Conservation (phyloP, 495 filamentous ascomycete genomes). For the Neurospora sp. region DNA sequence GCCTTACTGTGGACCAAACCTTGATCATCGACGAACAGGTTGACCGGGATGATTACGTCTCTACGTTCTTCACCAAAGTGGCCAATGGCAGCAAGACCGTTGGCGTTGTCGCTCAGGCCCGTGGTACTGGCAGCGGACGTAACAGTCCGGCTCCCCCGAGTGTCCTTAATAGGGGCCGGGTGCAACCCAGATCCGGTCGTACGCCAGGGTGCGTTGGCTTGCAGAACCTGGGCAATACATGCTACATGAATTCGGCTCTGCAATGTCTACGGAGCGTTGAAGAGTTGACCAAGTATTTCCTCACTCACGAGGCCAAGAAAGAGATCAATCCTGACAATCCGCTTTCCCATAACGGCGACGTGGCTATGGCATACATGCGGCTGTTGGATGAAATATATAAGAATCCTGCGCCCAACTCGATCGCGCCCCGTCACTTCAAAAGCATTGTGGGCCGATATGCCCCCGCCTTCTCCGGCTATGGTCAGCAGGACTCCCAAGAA, state of each 20-base stretch:
- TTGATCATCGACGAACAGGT: slow-evolving; percentile 71
- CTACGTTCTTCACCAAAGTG: slow-evolving; percentile 26
- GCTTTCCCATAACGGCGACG: slow-evolving; percentile 69
- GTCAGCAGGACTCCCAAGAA: slow-evolving; percentile 95
- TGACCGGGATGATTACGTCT: slow-evolving; percentile 54
- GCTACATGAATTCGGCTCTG: slow-evolving; percentile 96
- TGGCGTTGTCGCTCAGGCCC: slow-evolving; percentile 19
- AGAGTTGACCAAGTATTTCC: slow-evolving; percentile 84
- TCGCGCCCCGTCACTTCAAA: slow-evolving; percentile 72
- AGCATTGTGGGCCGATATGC: slow-evolving; percentile 66
- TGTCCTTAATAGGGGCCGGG: slow-evolving; percentile 54
- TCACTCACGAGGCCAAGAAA: slow-evolving; percentile 57
- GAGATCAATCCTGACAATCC: slow-evolving; percentile 81
- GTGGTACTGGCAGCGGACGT: slow-evolving; percentile 40
- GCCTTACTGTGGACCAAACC: slow-evolving; percentile 55
- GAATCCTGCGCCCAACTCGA: slow-evolving; percentile 45
- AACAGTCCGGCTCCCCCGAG: slow-evolving; percentile 51
- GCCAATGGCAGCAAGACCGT: slow-evolving; percentile 19
- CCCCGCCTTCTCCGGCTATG: slow-evolving; percentile 82
- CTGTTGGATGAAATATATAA: slow-evolving; percentile 67
- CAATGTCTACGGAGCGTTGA: slow-evolving; percentile 88
- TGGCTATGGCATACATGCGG: slow-evolving; percentile 69
- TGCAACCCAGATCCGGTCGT: slow-evolving; percentile 49
- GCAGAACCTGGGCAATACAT: slow-evolving; percentile 89
- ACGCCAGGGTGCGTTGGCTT: slow-evolving; percentile 68